Evolutionary conservation across 75 land plant species (phyloP).

Genomic region (Cupressus sempervirens): DNA sequence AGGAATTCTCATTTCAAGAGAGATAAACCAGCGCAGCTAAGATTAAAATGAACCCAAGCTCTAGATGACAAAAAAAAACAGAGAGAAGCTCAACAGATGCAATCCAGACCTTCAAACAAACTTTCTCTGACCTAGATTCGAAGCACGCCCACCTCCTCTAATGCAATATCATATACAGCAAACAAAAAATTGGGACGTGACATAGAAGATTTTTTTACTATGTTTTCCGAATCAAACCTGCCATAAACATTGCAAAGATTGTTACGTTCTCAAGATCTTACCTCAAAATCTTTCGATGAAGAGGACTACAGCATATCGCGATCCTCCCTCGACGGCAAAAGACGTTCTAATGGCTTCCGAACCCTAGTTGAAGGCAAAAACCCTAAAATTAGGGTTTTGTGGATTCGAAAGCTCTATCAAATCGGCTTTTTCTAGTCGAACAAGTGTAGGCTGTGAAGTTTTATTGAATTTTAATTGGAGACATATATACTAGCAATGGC

Average conservation of each 20-base stretch:
- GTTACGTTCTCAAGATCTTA: neutral
- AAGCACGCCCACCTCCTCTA: neutral
- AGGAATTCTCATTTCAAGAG: neutral
- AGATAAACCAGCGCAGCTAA: neutral
- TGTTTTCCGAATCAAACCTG: neutral
- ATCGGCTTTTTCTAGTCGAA: no score
- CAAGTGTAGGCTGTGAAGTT: no score
- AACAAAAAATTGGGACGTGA: no score
- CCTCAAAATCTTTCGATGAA: neutral
- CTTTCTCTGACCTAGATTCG: neutral
- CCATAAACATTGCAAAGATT: neutral
- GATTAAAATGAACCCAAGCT: neutral
- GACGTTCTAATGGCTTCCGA: neutral
- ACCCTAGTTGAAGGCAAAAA: neutral
- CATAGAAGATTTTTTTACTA: no score
- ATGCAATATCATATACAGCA: neutral
- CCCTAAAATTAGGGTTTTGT: constrained; percentile 2
- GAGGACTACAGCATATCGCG: neutral
- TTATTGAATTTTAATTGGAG: no score
- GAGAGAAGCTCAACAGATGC: neutral
- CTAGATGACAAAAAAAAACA: neutral
- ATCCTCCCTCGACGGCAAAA: neutral
- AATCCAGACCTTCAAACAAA: neutral
- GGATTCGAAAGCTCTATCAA: no score
- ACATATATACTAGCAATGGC: no score